Base-by-base conservation (phyloP, 306 rosid species). In the Fragaria iinumae region DNA sequence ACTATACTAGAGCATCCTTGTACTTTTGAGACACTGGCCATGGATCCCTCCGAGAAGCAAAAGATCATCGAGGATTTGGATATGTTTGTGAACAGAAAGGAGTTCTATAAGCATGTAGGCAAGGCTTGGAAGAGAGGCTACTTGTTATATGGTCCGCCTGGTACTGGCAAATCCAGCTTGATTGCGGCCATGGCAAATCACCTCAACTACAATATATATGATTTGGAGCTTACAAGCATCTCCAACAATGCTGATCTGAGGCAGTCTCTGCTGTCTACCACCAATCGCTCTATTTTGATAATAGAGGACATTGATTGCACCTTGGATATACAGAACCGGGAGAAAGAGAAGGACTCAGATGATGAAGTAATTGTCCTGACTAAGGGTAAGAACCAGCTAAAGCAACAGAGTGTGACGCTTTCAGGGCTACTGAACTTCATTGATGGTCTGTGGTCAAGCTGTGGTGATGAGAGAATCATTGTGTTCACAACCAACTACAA, bases 401-500 rank as follows among this genome's bases (percentile, higher is more conserved):
- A 57, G 6, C 25, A 6, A 55, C 8, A 39, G 44, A 57, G 14
- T 23, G 64, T 56, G 63, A 57, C 91, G 0, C 79, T 89, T 0
- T 87, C 87, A 10, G 90, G 82, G 52, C 64, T 86, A 7, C 81
- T 87, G 9, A 87, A 87, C 79, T 74, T 81, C 75, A 84, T 87
- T 55, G 91, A 91, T 69, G 93, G 90, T 2, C 60, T 91, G 60
- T 89, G 94, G 89, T 85, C 92, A 4, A 82, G 94, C 63, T 80
- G 80, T 5, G 92, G 92, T 1, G 97, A 91, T 11, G 89, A 91
- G 71, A 36, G 92, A 34, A 88, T 91, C 29, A 70, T 89, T 1
- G 67, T 91, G 20, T 86, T 91, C 73, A 89, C 97, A 0, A 88
- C 97, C 6, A 89, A 89, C n/a, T 86, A 91, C 59, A 83, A 55